A percentile compares a stretch with the other conserved stretches of the same genome.
These are phyloP conservation scores for Amanita jacksonii DNA, from an alignment of 768 basidiomycete genomes.

Conservation along the genomic window DNA sequence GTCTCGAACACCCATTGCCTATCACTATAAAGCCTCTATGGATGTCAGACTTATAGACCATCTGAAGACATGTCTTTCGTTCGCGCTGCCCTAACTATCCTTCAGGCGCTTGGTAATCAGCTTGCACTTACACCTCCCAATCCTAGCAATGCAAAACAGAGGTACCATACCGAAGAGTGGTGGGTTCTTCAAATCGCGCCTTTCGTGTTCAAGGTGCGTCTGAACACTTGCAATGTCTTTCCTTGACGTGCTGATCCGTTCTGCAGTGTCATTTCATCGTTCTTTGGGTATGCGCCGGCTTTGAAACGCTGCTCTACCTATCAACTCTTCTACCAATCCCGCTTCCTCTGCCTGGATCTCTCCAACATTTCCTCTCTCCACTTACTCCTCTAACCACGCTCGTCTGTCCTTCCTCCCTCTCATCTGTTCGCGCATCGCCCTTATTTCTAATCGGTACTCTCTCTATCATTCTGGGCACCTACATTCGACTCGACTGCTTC, in stretches of 20 bases:
- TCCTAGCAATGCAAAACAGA: constrained; percentile 36
- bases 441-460: constrained; percentile 37
- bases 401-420: too few relatives aligned
- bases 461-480: constrained; percentile 31
- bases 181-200: constrained; percentile 48
- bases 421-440: constrained; percentile 27
- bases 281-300: constrained; percentile 38
- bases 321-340: constrained; percentile 22
- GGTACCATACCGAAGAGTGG: constrained; percentile 45
- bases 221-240: not conserved
- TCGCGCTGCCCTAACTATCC: constrained; percentile 35
- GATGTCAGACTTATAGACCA: too few relatives aligned
- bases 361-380: constrained; percentile 23
- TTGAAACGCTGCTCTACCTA: constrained; percentile 40
- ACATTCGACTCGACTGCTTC: constrained; percentile 46
- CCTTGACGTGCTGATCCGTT: not conserved
- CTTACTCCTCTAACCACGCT: constrained; percentile 21
- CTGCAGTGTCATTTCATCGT: constrained; percentile 38
- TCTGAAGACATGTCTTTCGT: constrained; percentile 33
- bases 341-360: constrained; percentile 22
- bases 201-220: constrained; percentile 40
- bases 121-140: constrained; percentile 49
- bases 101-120: constrained; percentile 43
- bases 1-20: too few relatives aligned
- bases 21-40: too few relatives aligned